Evolutionary conservation across 305 asterid species (phyloP).

Genomic region (Coffea humblotiana): DNA sequence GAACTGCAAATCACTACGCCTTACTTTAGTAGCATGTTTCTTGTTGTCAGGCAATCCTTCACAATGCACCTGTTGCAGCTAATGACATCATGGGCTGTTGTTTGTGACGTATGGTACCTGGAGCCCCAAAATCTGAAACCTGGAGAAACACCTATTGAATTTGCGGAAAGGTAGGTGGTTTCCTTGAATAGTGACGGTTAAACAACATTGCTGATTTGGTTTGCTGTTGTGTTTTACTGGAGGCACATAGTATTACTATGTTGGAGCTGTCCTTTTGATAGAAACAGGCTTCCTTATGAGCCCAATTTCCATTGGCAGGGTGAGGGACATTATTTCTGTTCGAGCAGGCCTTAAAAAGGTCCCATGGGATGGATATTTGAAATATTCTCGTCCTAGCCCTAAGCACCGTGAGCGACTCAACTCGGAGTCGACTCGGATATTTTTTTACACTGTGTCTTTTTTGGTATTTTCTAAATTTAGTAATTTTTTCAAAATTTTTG

Average conservation of each 20-base stretch:
- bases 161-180: constrained; percentile 54
- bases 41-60: constrained; percentile 35
- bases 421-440: no score
- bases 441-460: no score
- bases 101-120: constrained; percentile 98
- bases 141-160: constrained; percentile 89
- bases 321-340: constrained; percentile 87
- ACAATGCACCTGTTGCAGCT: constrained; percentile 49
- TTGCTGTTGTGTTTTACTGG: background rate
- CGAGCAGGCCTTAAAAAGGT: constrained; percentile 96
- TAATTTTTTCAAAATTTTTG: no score
- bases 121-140: constrained; percentile 92
- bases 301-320: constrained; percentile 44
- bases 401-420: constrained; percentile 69
- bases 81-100: constrained; percentile 86
- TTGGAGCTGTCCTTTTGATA: background rate
- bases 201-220: background rate
- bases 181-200: background rate
- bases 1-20: background rate
- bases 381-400: constrained; percentile 95
- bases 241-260: background rate
- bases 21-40: background rate
- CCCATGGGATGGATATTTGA: constrained; percentile 97
- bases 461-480: no score
- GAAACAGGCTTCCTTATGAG: background rate